Base-by-base conservation (phyloP, 345 rosid species). In the Aurinia saxatilis region DNA sequence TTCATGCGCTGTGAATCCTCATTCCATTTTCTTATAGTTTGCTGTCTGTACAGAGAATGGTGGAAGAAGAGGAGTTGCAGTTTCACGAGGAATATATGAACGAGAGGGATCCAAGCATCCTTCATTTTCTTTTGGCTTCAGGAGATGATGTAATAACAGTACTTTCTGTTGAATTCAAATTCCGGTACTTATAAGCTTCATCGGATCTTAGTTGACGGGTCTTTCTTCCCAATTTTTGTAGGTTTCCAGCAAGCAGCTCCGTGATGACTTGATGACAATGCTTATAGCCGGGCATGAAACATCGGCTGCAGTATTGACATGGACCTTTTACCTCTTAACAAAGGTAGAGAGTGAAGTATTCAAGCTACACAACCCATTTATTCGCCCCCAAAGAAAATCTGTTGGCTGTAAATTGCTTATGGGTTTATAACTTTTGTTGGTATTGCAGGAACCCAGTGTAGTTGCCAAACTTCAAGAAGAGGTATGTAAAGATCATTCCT, bases 231-330 rank as follows among this genome's bases (percentile, higher is more conserved):
- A 25, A 64, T 37, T 12, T 55, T 76, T 78, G 60, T 54, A 92
- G 98, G 95, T 92, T 57, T 84, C 93, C 35, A 89, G 95, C 75
- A 89, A 89, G 76, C 98, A 92, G 73, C 98, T 92, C 21, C 88
- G 96, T 35, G 98, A 92, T 77, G 98, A 92, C 71, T 77, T 92
- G 76, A 92, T 92, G 98, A 92, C 98, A 27, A 58, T 92, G 95
- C 98, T 92, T 73, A 92, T 92, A 69, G 98, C 98, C 14, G 98
- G 98, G 55, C 98, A 92, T 63, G 98, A 92, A 79, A 92, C 98
- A 18, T 81, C 98, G 6, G 98, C 98, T 21, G 98, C 98, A 4
- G 93, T 92, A 42, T 73, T 89, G 62, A 92, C 98, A 23, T 92
- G 98, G 98, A 92, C 96, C 10, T 92, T 92, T 74, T 87, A 89